Conservation (phyloP, 2,329 filamentous ascomycete species). For the Sporothrix curviconia region DNA sequence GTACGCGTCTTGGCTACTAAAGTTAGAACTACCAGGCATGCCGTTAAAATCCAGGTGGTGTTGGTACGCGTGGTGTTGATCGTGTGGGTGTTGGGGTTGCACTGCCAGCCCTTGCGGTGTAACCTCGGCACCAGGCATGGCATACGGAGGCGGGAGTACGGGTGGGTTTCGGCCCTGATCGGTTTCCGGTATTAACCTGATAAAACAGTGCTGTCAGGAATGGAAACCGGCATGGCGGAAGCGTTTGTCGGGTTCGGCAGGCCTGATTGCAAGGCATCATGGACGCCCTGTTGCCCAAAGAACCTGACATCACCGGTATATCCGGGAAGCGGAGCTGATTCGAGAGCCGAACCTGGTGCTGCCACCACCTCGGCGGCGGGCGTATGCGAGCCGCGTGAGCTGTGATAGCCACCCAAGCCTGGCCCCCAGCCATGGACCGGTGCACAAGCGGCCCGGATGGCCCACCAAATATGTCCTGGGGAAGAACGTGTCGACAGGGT, state of each 20-base stretch:
- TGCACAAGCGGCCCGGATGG: too few relatives aligned
- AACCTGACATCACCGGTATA: too few relatives aligned
- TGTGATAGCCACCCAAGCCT: too few relatives aligned
- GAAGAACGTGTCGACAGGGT: constrained; percentile 23
- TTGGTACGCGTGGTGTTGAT: background rate
- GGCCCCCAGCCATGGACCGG: too few relatives aligned
- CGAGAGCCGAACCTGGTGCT: background rate
- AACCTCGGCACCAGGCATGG: background rate
- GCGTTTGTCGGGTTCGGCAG: too few relatives aligned
- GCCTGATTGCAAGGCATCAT: too few relatives aligned
- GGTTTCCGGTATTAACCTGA: background rate
- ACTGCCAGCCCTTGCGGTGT: background rate
- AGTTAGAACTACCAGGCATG: background rate
- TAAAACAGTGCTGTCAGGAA: too few relatives aligned
- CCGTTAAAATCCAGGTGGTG: background rate
- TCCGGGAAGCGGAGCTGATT: background rate
- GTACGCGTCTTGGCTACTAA: background rate
- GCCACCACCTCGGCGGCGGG: background rate
- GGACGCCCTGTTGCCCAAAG: too few relatives aligned
- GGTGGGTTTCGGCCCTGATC: background rate
- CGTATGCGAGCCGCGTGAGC: too few relatives aligned
- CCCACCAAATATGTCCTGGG: too few relatives aligned
- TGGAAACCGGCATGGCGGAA: too few relatives aligned
- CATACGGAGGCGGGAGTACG: background rate
- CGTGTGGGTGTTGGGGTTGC: background rate